A percentile compares a stretch with the other conserved stretches of the same genome.
Evolutionary conservation across 192 early-diverging fungal genomes (phyloP).

Genomic region (Entophlyctis luteolus): DNA sequence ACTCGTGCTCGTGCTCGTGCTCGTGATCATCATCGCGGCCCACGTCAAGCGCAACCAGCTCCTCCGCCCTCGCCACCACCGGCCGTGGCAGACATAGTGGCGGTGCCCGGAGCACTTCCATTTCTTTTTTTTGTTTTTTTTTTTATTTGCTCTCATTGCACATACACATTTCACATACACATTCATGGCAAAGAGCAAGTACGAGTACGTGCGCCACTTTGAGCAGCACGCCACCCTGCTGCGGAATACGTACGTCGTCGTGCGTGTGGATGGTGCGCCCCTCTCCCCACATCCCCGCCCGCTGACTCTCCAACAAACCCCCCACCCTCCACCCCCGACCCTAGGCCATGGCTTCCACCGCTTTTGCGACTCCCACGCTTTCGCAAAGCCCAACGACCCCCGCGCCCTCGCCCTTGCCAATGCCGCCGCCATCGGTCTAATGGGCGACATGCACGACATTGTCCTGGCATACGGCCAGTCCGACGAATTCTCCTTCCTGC

Average conservation of each 20-base stretch:
- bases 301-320: not conserved
- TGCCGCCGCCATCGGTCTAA: conserved; percentile 58
- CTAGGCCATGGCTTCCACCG: conserved; percentile 82
- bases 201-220: conserved; percentile 86
- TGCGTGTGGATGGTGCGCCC: conserved; percentile 70
- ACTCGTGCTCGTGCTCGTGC: no score
- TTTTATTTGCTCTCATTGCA: no score
- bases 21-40: no score
- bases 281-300: not conserved
- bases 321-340: not conserved
- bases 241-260: conserved; percentile 83
- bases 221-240: conserved; percentile 74
- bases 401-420: conserved; percentile 81
- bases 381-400: conserved; percentile 69
- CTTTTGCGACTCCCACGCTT: conserved; percentile 78
- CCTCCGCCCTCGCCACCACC: no score
- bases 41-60: no score
- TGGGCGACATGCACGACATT: conserved; percentile 64
- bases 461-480: conserved; percentile 77
- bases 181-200: conserved; percentile 95
- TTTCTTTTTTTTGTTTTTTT: no score
- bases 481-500: conserved; percentile 89
- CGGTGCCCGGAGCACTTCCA: no score
- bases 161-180: no score
- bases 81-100: no score